Evolutionary conservation across 768 basidiomycete genomes (phyloP).

Genomic region (Mycena maculata): DNA sequence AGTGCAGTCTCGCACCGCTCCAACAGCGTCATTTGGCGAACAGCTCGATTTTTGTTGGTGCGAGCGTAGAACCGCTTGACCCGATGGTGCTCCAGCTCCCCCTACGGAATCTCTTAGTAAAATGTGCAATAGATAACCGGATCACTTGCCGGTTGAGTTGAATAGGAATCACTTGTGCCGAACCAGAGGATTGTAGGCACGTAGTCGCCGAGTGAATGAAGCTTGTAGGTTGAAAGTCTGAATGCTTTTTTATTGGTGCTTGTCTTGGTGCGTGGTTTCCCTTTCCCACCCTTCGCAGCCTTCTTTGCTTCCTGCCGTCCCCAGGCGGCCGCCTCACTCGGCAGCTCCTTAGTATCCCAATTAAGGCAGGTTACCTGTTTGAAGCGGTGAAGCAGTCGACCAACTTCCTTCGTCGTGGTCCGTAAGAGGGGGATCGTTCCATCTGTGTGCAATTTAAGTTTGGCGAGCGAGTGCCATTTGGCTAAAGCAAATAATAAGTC

Average conservation of each 20-base stretch:
- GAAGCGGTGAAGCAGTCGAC: slow-evolving; percentile 45
- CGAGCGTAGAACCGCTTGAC: slow-evolving; percentile 32
- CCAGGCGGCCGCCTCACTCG: slow-evolving; percentile 49
- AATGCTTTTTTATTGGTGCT: slow-evolving; percentile 34
- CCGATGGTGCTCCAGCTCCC: slow-evolving; percentile 48
- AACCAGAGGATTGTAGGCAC: slow-evolving; percentile 23
- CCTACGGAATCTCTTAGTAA: slow-evolving; percentile 34
- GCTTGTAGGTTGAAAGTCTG: slow-evolving; percentile 50
- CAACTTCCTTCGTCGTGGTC: slow-evolving; percentile 38
- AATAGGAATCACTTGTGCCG: slow-evolving; percentile 22
- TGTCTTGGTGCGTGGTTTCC: not conserved
- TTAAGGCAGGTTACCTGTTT: slow-evolving; percentile 35
- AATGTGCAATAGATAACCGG: not conserved
- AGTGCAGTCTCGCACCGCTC: slow-evolving; percentile 15
- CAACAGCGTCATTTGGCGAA: slow-evolving; percentile 37
- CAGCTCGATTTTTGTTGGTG: slow-evolving; percentile 44
- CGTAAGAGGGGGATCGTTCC: slow-evolving; percentile 43
- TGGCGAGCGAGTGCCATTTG: slow-evolving; percentile 55
- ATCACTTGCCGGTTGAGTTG: slow-evolving; percentile 33
- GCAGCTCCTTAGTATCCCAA: slow-evolving; percentile 49
- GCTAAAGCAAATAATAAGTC: not conserved
- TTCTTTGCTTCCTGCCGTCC: slow-evolving; percentile 23
- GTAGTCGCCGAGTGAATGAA: slow-evolving; percentile 43
- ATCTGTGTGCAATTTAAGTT: slow-evolving; percentile 53
- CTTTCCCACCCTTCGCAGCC: slow-evolving; percentile 22